phyloP scores from a whole-genome alignment of 2,329 filamentous ascomycete genomes.

The Monosporascus sp. region DNA sequence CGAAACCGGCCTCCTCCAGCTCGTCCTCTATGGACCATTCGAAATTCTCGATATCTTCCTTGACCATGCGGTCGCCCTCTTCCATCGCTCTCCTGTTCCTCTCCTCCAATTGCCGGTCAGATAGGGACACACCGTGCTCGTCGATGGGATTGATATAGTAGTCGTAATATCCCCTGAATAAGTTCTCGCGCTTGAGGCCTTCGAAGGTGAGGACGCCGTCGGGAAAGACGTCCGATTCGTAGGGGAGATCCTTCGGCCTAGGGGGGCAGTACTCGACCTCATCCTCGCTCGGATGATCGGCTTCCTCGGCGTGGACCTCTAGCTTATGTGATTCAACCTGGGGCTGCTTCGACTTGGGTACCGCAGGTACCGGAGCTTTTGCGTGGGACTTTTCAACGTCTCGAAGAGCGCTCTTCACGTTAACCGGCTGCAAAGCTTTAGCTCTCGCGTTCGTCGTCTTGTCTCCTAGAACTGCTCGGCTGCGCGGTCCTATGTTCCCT shows the following conservation, averaged over 20 bases:
- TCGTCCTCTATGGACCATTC: conserved; percentile 56
- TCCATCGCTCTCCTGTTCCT: conserved; percentile 45
- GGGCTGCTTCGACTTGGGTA: conserved; percentile 51
- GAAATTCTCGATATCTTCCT: conserved; percentile 59
- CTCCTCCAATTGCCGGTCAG: conserved; percentile 56
- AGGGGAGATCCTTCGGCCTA: conserved; percentile 58
- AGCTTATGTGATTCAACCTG: conserved; percentile 54
- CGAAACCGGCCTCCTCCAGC: conserved; percentile 37
- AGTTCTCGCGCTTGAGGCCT: conserved; percentile 52
- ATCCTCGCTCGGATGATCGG: conserved; percentile 48
- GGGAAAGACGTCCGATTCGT: conserved; percentile 65
- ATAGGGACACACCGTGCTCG: conserved; percentile 59
- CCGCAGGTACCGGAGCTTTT: conserved; percentile 53
- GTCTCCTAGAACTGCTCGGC: conserved; percentile 77
- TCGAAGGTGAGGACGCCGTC: conserved; percentile 51
- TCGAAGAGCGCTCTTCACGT: conserved; percentile 53
- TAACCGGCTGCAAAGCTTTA: conserved; percentile 59
- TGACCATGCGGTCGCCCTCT: conserved; percentile 61
- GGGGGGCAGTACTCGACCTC: conserved; percentile 91
- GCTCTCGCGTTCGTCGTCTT: conserved; percentile 96
- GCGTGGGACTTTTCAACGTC: conserved; percentile 59
- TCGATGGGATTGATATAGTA: conserved; percentile 59
- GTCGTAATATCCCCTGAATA: conserved; percentile 57
- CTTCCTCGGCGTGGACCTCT: conserved; percentile 52
- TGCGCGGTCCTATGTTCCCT: conserved; percentile 50